phyloP scores from a whole-genome alignment of 106 monocot genomes.

The Iris macrosiphon region DNA sequence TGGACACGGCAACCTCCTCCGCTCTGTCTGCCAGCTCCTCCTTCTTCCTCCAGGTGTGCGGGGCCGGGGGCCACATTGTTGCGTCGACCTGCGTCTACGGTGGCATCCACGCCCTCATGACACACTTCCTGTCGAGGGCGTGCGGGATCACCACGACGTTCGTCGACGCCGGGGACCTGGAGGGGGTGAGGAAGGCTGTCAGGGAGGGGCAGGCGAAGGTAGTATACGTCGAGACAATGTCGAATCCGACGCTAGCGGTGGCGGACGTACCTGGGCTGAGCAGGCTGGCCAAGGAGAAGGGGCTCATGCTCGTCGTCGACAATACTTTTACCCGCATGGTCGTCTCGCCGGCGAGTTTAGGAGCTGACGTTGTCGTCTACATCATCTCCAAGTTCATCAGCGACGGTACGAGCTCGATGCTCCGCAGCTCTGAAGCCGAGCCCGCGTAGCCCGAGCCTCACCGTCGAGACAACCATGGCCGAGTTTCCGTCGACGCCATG shows the following conservation, averaged over 20 bases:
- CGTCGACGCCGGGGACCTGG: slow-evolving; percentile 39
- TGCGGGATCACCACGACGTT: slow-evolving; percentile 53
- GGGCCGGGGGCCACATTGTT: slow-evolving; percentile 63
- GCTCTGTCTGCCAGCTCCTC: slow-evolving; percentile 81
- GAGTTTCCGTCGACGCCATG: no score
- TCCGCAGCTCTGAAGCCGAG: no score
- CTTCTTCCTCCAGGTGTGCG: slow-evolving; percentile 54
- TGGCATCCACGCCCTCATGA: slow-evolving; percentile 64
- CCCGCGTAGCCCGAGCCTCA: no score
- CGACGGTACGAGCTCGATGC: no score
- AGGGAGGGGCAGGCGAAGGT: slow-evolving; percentile 48
- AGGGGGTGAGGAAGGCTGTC: slow-evolving; percentile 36
- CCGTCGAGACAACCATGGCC: no score
- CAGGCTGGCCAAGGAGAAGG: slow-evolving; percentile 43
- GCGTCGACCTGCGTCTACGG: slow-evolving; percentile 71
- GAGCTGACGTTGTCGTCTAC: slow-evolving; percentile 77
- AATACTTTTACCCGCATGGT: slow-evolving; percentile 85
- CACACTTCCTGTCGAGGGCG: slow-evolving; percentile 35
- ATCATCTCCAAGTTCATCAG: slow-evolving; percentile 83
- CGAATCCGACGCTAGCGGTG: slow-evolving; percentile 68
- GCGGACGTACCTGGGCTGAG: slow-evolving; percentile 49
- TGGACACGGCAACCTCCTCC: no score
- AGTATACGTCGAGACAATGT: slow-evolving; percentile 54
- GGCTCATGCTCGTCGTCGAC: slow-evolving; percentile 66
- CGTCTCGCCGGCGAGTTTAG: slow-evolving; percentile 62